Conservation (phyloP, 2,329 filamentous ascomycete genomes). For the Talaromyces sp. region DNA sequence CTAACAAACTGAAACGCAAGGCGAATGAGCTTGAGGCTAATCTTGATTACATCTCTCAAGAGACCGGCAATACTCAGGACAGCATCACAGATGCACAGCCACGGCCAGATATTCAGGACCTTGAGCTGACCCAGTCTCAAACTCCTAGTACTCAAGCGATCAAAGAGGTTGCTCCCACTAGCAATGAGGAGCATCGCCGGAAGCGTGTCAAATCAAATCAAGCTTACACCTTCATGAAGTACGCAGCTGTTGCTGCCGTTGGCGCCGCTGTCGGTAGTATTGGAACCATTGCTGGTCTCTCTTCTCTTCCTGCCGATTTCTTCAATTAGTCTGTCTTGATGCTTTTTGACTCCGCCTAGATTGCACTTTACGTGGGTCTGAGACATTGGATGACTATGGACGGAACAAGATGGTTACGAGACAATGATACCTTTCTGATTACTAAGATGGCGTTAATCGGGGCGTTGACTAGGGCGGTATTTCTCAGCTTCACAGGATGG, state of each 20-base stretch:
- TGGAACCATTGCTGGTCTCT: conserved; percentile 39
- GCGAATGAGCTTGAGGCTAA: conserved; percentile 28
- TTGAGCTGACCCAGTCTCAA: conserved; percentile 20
- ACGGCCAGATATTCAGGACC: conserved; percentile 16
- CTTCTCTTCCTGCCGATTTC: conserved; percentile 42
- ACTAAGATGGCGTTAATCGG: conserved; percentile 1
- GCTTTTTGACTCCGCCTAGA: not conserved
- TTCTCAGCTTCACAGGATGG: not conserved
- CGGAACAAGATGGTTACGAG: not conserved
- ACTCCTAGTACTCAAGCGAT: conserved; percentile 18
- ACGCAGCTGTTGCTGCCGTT: conserved; percentile 39
- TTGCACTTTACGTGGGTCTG: not conserved
- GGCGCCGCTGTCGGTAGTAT: conserved; percentile 42
- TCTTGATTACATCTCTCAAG: not conserved
- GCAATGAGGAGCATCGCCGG: conserved; percentile 23
- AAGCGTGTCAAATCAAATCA: conserved; percentile 30
- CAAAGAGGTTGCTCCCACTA: conserved; percentile 18
- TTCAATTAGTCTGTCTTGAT: conserved; percentile 26
- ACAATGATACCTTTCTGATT: conserved; percentile 10
- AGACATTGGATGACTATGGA: not conserved
- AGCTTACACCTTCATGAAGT: conserved; percentile 28
- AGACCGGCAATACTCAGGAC: conserved; percentile 6
- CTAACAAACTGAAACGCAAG: conserved; percentile 29
- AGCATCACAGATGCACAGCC: conserved; percentile 27
- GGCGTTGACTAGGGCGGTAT: not conserved